Base-by-base conservation (phyloP, 129 eudicot species). In the Mikania micrantha region DNA sequence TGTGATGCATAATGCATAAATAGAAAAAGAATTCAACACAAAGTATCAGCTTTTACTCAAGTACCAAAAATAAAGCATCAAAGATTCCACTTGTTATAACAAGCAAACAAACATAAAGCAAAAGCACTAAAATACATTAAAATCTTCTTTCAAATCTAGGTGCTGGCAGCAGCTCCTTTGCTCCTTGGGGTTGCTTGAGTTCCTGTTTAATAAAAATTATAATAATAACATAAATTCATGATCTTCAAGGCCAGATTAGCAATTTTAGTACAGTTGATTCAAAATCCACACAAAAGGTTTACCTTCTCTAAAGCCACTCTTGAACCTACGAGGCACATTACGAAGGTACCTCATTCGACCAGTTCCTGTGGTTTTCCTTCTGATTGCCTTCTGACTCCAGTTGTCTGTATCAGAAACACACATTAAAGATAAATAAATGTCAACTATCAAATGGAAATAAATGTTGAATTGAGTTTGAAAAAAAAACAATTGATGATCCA, bases 321-420 rank as follows among this genome's bases (percentile, higher is more conserved):
- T 85, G 83, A 85, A 85, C 79, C 91, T 79, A 13, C 87, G 77
- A 10, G 91, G 91, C 22, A 85, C 87, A 54, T 82, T 68, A 49
- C 91, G 91, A n/a, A 85, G 77, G 74, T 85, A 79, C 85, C 85
- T 85, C 91, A 85, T 85, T 25, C 91, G 69, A 7, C 91, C 91
- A 59, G 87, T 85, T 71, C 91, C 91, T 3, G 91, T 85, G 0
- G 91, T 85, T 85, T 85, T 85, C 75, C 85, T 81, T 77, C 85
- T 50, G 38, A 81, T 81, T 8, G 85, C 85, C 74, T 81, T 81
- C 79, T 47, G 79, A 68, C 85, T 77, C 85, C 85, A 81, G 70
- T 81, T 81, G 63, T 81, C 85, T 81, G 38, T 17, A 7, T 19
- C 6, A 19, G 48, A 35, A 16, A 35, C 12, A 19, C 10, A 29